A percentile compares a stretch with the other conserved stretches of the same genome.
phyloP scores from a whole-genome alignment of 179 eudicot genomes.

The Silene noctiflora region DNA sequence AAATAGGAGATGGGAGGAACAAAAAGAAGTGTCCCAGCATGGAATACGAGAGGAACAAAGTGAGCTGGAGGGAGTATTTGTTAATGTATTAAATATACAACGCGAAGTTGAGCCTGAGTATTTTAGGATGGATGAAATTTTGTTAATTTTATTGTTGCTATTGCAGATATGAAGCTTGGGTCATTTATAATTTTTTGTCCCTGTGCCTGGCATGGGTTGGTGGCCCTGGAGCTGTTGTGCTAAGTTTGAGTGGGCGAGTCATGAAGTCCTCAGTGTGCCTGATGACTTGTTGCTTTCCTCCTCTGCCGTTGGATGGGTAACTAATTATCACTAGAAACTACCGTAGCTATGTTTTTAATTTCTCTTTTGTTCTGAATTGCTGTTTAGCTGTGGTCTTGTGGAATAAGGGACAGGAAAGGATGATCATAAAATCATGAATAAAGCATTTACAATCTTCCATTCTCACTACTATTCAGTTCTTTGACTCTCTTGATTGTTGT shows the following conservation, averaged over 20 bases:
- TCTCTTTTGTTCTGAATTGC: not conserved
- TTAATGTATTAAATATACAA: not conserved
- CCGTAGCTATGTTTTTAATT: not conserved
- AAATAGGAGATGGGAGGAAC: too few species aligned
- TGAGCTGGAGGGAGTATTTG: too few species aligned
- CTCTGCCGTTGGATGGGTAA: constrained; percentile 90
- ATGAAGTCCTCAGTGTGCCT: constrained; percentile 78
- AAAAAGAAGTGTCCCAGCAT: too few species aligned
- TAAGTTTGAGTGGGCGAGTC: constrained; percentile 79
- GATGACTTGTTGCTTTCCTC: constrained; percentile 97
- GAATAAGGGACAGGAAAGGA: not conserved
- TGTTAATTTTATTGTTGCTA: constrained; percentile 15
- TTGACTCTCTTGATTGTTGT: constrained; percentile 10
- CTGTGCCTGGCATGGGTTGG: constrained; percentile 98
- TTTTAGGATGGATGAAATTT: not conserved
- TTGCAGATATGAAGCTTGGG: constrained; percentile 98
- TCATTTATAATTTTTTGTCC: constrained; percentile 88
- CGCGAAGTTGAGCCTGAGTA: not conserved
- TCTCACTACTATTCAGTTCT: not conserved
- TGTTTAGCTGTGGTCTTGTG: not conserved
- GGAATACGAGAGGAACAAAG: too few species aligned
- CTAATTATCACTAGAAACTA: constrained; percentile 21
- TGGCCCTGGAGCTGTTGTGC: constrained; percentile 96
- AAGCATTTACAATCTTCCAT: not conserved
- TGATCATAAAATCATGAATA: not conserved